phyloP scores from a whole-genome alignment of 1,284 basidiomycete genomes.

The Ganoderma lucidum region DNA sequence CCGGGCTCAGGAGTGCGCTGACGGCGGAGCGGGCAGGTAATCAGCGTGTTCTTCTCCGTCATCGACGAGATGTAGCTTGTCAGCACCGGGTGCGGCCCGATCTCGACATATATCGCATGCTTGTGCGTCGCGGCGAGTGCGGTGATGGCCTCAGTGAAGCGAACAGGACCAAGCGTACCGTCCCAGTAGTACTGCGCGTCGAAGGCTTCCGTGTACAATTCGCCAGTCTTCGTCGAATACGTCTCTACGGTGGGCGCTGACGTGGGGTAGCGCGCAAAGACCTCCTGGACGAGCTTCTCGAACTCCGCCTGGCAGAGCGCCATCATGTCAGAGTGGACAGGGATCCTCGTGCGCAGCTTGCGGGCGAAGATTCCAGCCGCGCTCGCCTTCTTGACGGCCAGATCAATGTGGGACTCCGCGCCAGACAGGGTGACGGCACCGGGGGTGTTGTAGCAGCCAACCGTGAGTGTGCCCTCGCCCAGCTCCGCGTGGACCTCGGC shows the following conservation, averaged over 20 bases:
- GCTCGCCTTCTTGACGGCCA: conserved; percentile 38
- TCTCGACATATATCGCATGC: conserved; percentile 41
- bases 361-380: conserved; percentile 42
- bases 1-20: conserved; percentile 24
- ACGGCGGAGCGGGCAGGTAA: conserved; percentile 43
- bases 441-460: conserved; percentile 49
- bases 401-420: conserved; percentile 38
- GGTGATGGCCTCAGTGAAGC: conserved; percentile 38
- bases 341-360: conserved; percentile 41
- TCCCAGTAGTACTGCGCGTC: conserved; percentile 47
- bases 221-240: conserved; percentile 39
- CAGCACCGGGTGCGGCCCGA: conserved; percentile 48
- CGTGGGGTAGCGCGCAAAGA: conserved; percentile 38
- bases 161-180: conserved; percentile 43
- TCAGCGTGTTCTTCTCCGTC: conserved; percentile 24
- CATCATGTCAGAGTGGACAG: conserved; percentile 46
- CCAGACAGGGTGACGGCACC: conserved; percentile 47
- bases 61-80: conserved; percentile 41
- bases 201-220: conserved; percentile 28
- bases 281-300: conserved; percentile 31
- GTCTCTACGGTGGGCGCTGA: conserved; percentile 27
- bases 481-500: conserved; percentile 23
- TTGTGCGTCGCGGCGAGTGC: conserved; percentile 31
- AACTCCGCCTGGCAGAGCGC: conserved; percentile 41
- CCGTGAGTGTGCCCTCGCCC: conserved; percentile 36